Evolutionary conservation across 495 filamentous ascomycete genomes (phyloP), one percentile per base, ranked within the genome.

Genomic region (Bryoglossum gracile): DNA sequence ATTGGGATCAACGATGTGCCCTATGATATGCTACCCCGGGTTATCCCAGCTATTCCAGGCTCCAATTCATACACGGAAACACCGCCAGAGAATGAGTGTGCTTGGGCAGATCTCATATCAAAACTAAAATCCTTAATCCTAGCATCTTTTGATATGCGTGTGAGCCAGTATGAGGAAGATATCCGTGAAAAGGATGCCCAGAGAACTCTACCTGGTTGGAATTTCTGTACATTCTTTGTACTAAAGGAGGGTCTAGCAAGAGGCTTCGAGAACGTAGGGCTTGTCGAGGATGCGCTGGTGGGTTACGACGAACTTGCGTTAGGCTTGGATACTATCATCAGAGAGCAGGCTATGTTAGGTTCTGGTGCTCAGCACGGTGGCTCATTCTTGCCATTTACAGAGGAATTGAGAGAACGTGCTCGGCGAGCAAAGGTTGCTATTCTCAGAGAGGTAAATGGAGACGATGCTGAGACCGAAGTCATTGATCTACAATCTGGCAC

Each of bases 211-310:
- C 92, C 94, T 3, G 92, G 92, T 0, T 98, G 94, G 92, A 98
- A 98, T 60, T 98, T 97, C 61, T 96, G 91, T 64, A 97, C 94
- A 0, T 98, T 96, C 61, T 98, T 98, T 60, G 86, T 98, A 17
- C 72, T 97, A 13, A 98, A 98, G 58, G 92, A 98, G 62, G 92
- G 92, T 3, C 73, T 98, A 34, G 89, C 90, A 3, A 75, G 84
- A 48, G 94, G 89, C 0, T 95, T 98, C 61, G 92, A 98, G 64
- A 96, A 86, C 64, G 90, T 96, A 10, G 94, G 94, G 5, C 69
- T 98, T 19, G 87, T 96, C 33, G 92, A 97, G 62, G 92, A 98
- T 72, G 90, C 92, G 8, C 68, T 98, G 33, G 83, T 87, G 4
- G 84, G 84, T 9, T 97, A 97, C 60, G 92, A 96, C 64, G 89